Evolutionary conservation across 371 early-diverging fungal genomes (phyloP).

Genomic region (Smittium mucronatum): DNA sequence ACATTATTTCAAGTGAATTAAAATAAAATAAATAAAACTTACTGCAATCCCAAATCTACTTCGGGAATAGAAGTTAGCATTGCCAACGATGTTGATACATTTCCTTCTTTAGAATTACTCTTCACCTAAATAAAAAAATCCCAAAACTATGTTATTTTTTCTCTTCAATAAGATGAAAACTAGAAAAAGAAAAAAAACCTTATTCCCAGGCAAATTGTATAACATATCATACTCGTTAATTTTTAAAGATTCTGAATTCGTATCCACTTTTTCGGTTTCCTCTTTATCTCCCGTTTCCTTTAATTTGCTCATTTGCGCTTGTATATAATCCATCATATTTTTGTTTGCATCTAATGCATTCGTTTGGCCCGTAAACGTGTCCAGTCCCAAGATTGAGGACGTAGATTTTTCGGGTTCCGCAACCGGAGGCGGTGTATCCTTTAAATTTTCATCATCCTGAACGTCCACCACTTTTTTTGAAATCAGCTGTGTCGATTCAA

Average conservation of each 20-base stretch:
- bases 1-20: neutral
- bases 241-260: constrained; percentile 1
- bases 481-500: constrained; percentile 8
- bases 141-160: neutral
- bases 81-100: constrained; percentile 68
- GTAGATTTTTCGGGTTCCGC: constrained; percentile 19
- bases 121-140: constrained; percentile 11
- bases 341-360: constrained; percentile 74
- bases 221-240: neutral
- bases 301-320: constrained; percentile 42
- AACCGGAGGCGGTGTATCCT: no score
- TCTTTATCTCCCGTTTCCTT: constrained; percentile 34
- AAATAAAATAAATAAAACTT: neutral
- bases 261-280: constrained; percentile 27
- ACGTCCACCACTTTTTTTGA: neutral
- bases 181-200: neutral
- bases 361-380: constrained; percentile 69
- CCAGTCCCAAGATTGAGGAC: constrained; percentile 34
- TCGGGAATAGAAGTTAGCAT: constrained; percentile 91
- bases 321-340: constrained; percentile 76
- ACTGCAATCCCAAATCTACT: constrained; percentile 79
- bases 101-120: constrained; percentile 64
- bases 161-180: neutral
- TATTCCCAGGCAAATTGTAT: neutral
- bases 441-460: neutral